Conservation (phyloP, 257 asterid genomes). For the Scutellaria barbata region DNA sequence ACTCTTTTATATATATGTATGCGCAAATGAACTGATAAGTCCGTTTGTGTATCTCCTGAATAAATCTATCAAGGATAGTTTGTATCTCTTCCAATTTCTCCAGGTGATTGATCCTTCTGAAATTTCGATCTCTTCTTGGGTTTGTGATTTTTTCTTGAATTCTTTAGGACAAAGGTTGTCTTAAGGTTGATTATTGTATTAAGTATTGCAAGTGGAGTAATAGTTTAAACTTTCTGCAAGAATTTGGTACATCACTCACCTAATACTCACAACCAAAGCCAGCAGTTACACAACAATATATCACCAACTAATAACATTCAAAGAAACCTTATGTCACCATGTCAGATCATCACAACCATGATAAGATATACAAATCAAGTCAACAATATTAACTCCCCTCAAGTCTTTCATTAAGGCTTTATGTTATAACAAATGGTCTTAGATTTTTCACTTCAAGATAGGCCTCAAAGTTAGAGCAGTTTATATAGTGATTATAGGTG, state of each 20-base stretch:
- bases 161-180: neutral
- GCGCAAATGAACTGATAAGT: neutral
- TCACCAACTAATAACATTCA: slow-evolving; percentile 14
- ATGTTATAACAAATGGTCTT: neutral
- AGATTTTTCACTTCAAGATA: neutral
- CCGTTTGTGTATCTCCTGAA: neutral
- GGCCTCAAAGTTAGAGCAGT: neutral
- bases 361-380: neutral
- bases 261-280: slow-evolving; percentile 21
- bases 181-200: slow-evolving; percentile 3
- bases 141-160: neutral
- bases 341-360: neutral
- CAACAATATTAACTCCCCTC: slow-evolving; percentile 22
- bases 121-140: neutral
- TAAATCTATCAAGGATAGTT: slow-evolving; percentile 4
- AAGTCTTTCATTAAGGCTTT: slow-evolving; percentile 22
- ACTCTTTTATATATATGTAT: neutral
- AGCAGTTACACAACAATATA: slow-evolving; percentile 15
- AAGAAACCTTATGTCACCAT: neutral
- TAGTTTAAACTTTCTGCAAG: neutral
- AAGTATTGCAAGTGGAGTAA: slow-evolving; percentile 29
- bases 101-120: slow-evolving; percentile 1
- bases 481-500: neutral
- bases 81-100: neutral
- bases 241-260: slow-evolving; percentile 23